Evolutionary conservation across 768 basidiomycete species (phyloP), one percentile per base, ranked within the genome.

Genomic region (Rhizopogon salebrosus): DNA sequence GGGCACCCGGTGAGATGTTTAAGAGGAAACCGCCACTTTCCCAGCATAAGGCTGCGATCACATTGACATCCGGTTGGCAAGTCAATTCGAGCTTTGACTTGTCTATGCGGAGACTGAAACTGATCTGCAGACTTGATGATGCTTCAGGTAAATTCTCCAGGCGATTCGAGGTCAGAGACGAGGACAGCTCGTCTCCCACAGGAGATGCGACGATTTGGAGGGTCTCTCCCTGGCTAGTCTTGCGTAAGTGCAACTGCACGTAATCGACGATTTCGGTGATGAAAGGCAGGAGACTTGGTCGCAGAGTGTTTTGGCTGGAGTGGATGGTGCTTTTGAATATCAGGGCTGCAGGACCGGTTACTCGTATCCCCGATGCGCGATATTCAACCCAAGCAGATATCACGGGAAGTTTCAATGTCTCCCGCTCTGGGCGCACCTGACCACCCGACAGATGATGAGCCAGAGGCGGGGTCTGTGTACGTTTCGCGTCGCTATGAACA

Each of bases 11-110:
- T 35, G 85, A 81, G 37, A 92, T 72, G 60, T 83, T 89, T 50
- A 94, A 67, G 45, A 93, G 71, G 62, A 98, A 94, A 0, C 93
- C 94, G 38, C 95, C 95, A 59, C 90, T 95, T 50, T 95, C 88
- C 95, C 95, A 98, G 42, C 90, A 80, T 31, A 97, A 64, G 1
- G 86, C 87, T 13, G 90, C 92, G 38, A 87, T 77, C n/a, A 97
- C 95, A 57, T 95, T 92, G 48, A 93, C 91, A 62, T 94, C 92
- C 0, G 92, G 92, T 55, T 85, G 83, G 59, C 95, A 98, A 1
- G 89, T 91, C 24, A 98, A 72, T 54, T 89, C 84, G 46, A 98
- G 76, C 51, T 79, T 84, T 0, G 95, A 98, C 62, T 86, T 80
- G 63, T 98, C 93, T 58, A 98, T 95, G 26, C 91, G 89, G 31